Base-by-base conservation (phyloP, 2,329 filamentous ascomycete species). In the Diaporthe helianthi region DNA sequence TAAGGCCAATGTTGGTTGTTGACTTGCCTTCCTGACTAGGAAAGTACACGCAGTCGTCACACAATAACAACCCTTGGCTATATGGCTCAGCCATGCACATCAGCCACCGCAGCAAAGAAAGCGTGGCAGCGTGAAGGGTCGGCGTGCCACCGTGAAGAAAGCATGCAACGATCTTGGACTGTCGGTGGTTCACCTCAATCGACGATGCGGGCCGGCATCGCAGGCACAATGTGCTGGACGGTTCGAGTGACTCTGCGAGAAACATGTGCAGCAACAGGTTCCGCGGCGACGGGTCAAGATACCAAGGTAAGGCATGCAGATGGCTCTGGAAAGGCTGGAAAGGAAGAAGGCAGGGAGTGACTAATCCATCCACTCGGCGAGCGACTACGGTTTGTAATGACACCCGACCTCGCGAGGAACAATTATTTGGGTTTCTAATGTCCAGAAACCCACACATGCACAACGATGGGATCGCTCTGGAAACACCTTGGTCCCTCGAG, bases 301-400 rank as follows among this genome's bases (percentile, higher is more conserved):
- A n/a, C n/a, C n/a, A n/a, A n/a, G n/a, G n/a, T n/a, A n/a, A n/a
- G n/a, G n/a, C n/a, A n/a, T n/a, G n/a, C n/a, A n/a, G n/a, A n/a
- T 61, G 38, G 55, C 38, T 15, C 29, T 19, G 38, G 10, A 3
- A 2, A 31, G 38, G 38, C 1, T 60, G 55, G 31, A n/a, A 46
- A 19, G 4, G 12, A n/a, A n/a, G n/a, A n/a, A n/a, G n/a, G n/a
- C n/a, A n/a, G n/a, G 58, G 41, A 24, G 58, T 61, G 58, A 61
- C 58, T 61, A 61, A 61, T 61, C 58, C 58, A 61, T 61, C 58
- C 58, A 33, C 12, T 12, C 55, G 26, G 55, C 38, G 38, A 38
- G 38, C 55, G 26, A 22, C 41, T 31, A 41, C n/a, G 58, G 58
- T 61, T 61, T 61, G 58, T 61, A 61, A 61, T 61, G 38, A 33